Percentiles rank a stretch among this genome's conserved stretches.
Evolutionary conservation across 257 asterid species (phyloP).

Genomic region (Solanum piurae): DNA sequence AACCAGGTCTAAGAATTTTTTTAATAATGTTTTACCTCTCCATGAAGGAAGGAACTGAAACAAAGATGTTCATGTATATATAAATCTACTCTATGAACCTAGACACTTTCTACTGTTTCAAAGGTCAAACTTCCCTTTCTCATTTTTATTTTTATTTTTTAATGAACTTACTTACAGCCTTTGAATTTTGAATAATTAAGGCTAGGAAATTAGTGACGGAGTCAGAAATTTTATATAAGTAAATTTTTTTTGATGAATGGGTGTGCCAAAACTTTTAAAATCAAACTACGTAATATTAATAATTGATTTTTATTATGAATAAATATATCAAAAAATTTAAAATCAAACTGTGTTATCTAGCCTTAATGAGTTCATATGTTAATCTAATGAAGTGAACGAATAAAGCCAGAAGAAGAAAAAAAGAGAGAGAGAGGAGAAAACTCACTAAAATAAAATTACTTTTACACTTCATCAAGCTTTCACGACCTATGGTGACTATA

Average conservation of each 20-base stretch:
- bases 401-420: too few species aligned
- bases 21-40: neutral
- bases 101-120: neutral
- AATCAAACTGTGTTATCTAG: too few species aligned
- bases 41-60: neutral
- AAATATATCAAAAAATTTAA: too few species aligned
- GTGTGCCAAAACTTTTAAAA: neutral
- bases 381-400: too few species aligned
- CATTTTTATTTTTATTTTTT: neutral
- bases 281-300: too few species aligned
- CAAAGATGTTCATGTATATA: neutral
- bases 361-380: too few species aligned
- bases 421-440: too few species aligned
- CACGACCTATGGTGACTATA: too few species aligned
- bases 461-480: too few species aligned
- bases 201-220: neutral
- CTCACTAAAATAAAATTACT: too few species aligned
- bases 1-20: neutral
- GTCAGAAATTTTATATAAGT: neutral
- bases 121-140: neutral
- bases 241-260: too few species aligned
- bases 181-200: neutral
- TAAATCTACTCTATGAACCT: neutral
- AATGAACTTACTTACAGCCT: neutral
- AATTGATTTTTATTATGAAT: neutral